Percentiles rank a stretch among this genome's conserved stretches.
phyloP scores from a whole-genome alignment of 495 filamentous ascomycete genomes.

The Tuber calosporum region DNA sequence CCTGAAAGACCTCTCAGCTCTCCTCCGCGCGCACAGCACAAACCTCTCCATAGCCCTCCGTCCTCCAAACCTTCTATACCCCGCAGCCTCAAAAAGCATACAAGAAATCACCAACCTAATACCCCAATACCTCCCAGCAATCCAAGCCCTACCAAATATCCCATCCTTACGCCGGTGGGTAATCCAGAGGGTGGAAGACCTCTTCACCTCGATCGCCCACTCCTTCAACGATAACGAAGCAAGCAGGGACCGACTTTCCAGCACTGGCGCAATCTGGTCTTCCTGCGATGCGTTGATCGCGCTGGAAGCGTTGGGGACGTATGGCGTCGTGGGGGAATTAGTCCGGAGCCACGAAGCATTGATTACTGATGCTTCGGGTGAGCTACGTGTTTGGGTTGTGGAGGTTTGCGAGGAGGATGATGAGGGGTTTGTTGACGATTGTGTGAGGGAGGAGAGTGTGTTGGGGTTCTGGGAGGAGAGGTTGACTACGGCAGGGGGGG shows the following conservation, averaged over 20 bases:
- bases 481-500: conserved; percentile 7
- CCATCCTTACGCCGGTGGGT: conserved; percentile 14
- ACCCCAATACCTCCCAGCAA: conserved; percentile 27
- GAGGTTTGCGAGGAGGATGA: conserved; percentile 5
- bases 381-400: conserved; percentile 53
- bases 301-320: conserved; percentile 48
- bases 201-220: conserved; percentile 31
- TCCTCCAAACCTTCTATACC: conserved; percentile 34
- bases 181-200: conserved; percentile 20
- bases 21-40: conserved; percentile 37
- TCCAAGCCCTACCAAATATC: conserved; percentile 18
- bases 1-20: conserved; percentile 9
- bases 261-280: conserved; percentile 41
- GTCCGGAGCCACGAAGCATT: conserved; percentile 51
- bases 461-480: conserved; percentile 35
- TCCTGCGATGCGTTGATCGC: conserved; percentile 54
- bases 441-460: conserved; percentile 3
- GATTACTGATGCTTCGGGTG: conserved; percentile 57
- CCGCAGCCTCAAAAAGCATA: conserved; percentile 30
- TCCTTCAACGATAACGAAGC: conserved; percentile 21
- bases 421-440: conserved; percentile 7
- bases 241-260: conserved; percentile 28
- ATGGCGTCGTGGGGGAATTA: conserved; percentile 46
- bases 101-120: conserved; percentile 31
- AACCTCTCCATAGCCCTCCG: conserved; percentile 40